phyloP scores from a whole-genome alignment of 2,329 filamentous ascomycete species.

The Monosporascus sp. region DNA sequence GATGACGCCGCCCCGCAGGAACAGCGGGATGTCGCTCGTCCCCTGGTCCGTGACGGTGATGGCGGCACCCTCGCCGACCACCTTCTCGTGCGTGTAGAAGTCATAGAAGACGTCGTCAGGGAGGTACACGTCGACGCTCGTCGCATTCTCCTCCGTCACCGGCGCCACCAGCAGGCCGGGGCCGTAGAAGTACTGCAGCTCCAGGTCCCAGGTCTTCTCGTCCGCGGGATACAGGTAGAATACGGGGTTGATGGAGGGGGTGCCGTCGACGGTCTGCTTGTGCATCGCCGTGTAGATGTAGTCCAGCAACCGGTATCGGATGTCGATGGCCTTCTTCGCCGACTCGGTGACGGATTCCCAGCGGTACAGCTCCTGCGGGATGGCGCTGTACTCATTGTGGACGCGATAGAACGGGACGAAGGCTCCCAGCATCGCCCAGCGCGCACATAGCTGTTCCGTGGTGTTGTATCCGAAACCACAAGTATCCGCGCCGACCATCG shows the following conservation, averaged over 20 bases:
- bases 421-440: conserved; percentile 70
- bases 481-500: conserved; percentile 66
- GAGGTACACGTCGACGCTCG: conserved; percentile 39
- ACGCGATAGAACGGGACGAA: conserved; percentile 74
- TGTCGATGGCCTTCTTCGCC: conserved; percentile 59
- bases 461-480: conserved; percentile 69
- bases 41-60: conserved; percentile 34
- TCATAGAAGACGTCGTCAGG: conserved; percentile 45
- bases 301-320: conserved; percentile 65
- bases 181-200: conserved; percentile 44
- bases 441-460: conserved; percentile 63
- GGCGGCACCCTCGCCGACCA: conserved; percentile 35
- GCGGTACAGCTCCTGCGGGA: conserved; percentile 67
- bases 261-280: conserved; percentile 54
- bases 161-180: conserved; percentile 38
- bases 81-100: conserved; percentile 41
- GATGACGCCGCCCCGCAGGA: conserved; percentile 60
- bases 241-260: conserved; percentile 60
- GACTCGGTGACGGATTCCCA: conserved; percentile 57
- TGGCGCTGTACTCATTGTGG: conserved; percentile 51
- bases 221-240: conserved; percentile 63
- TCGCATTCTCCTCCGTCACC: conserved; percentile 38
- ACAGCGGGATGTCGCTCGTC: conserved; percentile 56
- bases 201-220: conserved; percentile 31
- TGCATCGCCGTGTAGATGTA: conserved; percentile 70